Percentiles rank a stretch among this genome's conserved stretches.
phyloP scores from a whole-genome alignment of 345 rosid species.

The Geranium rotundifolium region DNA sequence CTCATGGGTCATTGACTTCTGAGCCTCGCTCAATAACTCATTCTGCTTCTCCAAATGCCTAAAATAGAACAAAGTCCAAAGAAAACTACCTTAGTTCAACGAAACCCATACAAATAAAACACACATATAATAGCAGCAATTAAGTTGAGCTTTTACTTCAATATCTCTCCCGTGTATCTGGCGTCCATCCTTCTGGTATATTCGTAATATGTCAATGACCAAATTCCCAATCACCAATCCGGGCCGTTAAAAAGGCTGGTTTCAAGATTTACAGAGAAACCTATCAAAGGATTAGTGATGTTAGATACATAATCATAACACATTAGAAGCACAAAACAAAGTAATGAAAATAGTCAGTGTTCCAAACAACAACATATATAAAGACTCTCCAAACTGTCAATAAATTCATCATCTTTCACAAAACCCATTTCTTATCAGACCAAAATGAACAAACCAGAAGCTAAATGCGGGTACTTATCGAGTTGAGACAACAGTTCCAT shows the following conservation, averaged over 20 bases:
- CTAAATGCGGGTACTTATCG: too few species aligned
- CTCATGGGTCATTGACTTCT: conserved; percentile 11
- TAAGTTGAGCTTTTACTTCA: conserved; percentile 5
- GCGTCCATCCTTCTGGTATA: conserved; percentile 8
- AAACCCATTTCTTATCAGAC: too few species aligned
- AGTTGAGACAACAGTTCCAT: too few species aligned
- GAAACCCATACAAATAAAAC: not conserved
- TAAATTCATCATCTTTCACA: too few species aligned
- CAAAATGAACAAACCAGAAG: too few species aligned
- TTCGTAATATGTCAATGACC: too few species aligned
- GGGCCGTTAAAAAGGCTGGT: not conserved
- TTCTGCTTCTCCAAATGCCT: conserved; percentile 17
- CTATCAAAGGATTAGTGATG: not conserved
- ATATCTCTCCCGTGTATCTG: conserved; percentile 3
- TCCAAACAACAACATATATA: too few species aligned
- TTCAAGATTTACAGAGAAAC: not conserved
- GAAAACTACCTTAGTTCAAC: too few species aligned
- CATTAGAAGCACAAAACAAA: not conserved
- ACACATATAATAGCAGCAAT: not conserved
- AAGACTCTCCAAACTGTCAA: too few species aligned
- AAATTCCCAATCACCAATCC: not conserved
- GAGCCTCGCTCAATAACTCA: conserved; percentile 6
- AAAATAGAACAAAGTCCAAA: not conserved
- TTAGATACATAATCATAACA: not conserved
- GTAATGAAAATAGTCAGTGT: not conserved